Percentiles rank a stretch among this genome's conserved stretches.
phyloP scores from a whole-genome alignment of 805 yeast species.

The Metschnikowia continentalis region DNA sequence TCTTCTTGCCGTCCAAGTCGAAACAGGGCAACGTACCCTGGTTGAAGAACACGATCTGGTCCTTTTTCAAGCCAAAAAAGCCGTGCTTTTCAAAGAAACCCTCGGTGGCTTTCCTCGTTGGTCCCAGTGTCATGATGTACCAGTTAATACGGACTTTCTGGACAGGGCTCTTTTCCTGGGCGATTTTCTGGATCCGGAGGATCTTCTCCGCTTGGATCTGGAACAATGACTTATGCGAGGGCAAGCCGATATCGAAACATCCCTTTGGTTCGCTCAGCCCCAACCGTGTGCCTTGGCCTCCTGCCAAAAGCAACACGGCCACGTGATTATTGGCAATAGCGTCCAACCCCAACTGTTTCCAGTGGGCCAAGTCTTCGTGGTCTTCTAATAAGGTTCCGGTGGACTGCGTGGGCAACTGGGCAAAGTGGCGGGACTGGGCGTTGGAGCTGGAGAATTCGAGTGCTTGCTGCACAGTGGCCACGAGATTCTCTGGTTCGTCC shows the following conservation, averaged over 20 bases:
- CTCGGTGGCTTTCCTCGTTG: constrained; percentile 77
- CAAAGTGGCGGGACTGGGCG: constrained; percentile 25
- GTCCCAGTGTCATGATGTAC: constrained; percentile 94
- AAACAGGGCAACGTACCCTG: constrained; percentile 96
- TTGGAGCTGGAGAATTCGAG: constrained; percentile 32
- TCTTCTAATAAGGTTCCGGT: constrained; percentile 50
- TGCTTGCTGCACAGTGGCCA: constrained; percentile 44
- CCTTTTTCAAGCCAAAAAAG: constrained; percentile 64
- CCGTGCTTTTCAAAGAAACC: constrained; percentile 55
- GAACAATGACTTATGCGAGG: constrained; percentile 79
- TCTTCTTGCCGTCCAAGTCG: constrained; percentile 59
- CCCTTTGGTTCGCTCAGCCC: constrained; percentile 94
- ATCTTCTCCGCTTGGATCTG: constrained; percentile 92
- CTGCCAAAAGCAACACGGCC: constrained; percentile 91
- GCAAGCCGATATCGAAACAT: constrained; percentile 81
- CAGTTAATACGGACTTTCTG: constrained; percentile 51
- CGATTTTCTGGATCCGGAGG: constrained; percentile 54
- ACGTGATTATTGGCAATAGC: constrained; percentile 72
- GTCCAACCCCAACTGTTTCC: constrained; percentile 55
- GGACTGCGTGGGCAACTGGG: constrained; percentile 45
- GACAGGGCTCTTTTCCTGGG: constrained; percentile 20
- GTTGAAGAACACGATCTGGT: constrained; percentile 75
- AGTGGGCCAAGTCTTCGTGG: constrained; percentile 24
- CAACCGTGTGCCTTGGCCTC: constrained; percentile 96
- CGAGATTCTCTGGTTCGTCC: constrained; percentile 38